phyloP scores from a whole-genome alignment of 331 rosid genomes.

The Ulmus americana region DNA sequence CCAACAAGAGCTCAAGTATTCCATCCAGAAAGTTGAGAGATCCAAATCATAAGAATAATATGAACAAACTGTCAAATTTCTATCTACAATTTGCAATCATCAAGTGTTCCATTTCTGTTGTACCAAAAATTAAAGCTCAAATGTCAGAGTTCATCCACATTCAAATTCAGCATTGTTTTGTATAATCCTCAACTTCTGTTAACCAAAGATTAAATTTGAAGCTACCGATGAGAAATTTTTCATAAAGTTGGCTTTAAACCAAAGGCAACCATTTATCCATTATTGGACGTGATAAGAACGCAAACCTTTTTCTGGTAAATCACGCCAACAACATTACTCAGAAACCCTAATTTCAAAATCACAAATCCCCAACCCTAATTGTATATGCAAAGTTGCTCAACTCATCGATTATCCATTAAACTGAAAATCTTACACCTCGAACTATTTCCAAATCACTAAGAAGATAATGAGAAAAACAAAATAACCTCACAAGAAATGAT shows the following conservation, averaged over 20 bases:
- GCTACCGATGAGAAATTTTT: not conserved
- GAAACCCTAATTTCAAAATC: too few species aligned
- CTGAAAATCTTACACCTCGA: conserved; percentile 8
- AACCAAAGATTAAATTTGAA: not conserved
- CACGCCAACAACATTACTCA: not conserved
- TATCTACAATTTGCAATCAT: conserved; percentile 13
- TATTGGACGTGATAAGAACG: not conserved
- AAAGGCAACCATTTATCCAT: not conserved
- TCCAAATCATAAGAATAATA: conserved; percentile 22
- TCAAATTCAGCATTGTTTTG: not conserved
- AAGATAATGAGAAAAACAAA: not conserved
- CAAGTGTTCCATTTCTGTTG: conserved; percentile 14
- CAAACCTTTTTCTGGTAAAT: not conserved
- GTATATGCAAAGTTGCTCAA: not conserved
- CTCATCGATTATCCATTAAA: not conserved
- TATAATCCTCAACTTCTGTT: too few species aligned
- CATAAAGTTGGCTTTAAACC: not conserved
- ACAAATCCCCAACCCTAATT: too few species aligned
- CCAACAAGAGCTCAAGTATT: conserved; percentile 76
- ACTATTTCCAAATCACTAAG: conserved; percentile 4
- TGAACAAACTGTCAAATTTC: conserved; percentile 20
- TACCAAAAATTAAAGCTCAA: conserved; percentile 18
- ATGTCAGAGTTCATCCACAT: conserved; percentile 16
- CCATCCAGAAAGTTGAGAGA: conserved; percentile 68
- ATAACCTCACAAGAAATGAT: not conserved